phyloP scores from a whole-genome alignment of 2,329 filamentous ascomycete species.

The Beauveria sp. region DNA sequence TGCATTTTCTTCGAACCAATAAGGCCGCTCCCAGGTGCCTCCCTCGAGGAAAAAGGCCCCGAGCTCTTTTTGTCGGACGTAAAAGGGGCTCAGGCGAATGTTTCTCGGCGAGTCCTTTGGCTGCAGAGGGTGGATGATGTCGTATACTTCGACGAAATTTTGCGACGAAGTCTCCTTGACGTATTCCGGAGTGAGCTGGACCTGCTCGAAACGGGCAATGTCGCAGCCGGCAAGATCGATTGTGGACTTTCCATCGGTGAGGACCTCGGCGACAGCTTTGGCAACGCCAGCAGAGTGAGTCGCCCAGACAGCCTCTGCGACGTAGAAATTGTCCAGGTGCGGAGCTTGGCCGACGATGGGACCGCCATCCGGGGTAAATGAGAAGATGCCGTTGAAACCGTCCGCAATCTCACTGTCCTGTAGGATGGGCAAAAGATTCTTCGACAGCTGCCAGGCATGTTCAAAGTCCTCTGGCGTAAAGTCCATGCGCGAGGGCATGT shows the following conservation, averaged over 20 bases:
- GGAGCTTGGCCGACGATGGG: slow-evolving; percentile 52
- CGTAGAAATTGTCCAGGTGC: slow-evolving; percentile 52
- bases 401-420: slow-evolving; percentile 43
- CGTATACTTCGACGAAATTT: slow-evolving; percentile 58
- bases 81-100: slow-evolving; percentile 52
- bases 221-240: slow-evolving; percentile 54
- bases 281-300: slow-evolving; percentile 59
- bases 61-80: slow-evolving; percentile 44
- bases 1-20: slow-evolving; percentile 53
- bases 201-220: slow-evolving; percentile 51
- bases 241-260: slow-evolving; percentile 47
- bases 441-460: slow-evolving; percentile 50
- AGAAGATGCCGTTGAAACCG: slow-evolving; percentile 60
- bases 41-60: slow-evolving; percentile 52
- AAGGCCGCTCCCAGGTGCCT: slow-evolving; percentile 55
- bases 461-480: slow-evolving; percentile 55
- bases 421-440: slow-evolving; percentile 46
- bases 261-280: slow-evolving; percentile 49
- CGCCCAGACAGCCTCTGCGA: slow-evolving; percentile 60
- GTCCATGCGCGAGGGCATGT: slow-evolving; percentile 55
- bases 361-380: slow-evolving; percentile 57
- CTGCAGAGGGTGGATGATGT: slow-evolving; percentile 54
- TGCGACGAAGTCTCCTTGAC: slow-evolving; percentile 51
- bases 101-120: slow-evolving; percentile 50
- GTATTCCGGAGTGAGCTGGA: slow-evolving; percentile 49